Evolutionary conservation across 176 grass and related monocot species (phyloP), one percentile per base, ranked within the genome.

Genomic region (Calamus simplicifolius): DNA sequence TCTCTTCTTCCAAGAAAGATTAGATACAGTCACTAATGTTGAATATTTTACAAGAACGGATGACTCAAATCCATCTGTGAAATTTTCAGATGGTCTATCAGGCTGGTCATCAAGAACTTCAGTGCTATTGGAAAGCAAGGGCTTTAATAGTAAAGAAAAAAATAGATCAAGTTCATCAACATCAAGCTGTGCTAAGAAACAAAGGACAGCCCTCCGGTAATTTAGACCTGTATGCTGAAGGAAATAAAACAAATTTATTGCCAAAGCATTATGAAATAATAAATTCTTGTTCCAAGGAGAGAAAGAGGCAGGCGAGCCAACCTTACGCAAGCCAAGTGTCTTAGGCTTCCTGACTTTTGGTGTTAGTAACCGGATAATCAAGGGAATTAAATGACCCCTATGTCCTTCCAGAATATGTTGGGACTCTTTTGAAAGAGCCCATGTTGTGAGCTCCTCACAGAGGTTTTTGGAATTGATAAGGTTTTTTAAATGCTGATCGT

Each of bases 271-370:
- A 43, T 13, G 35, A 43, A 43, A 43, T 2, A 43, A 43, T 43
- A 43, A 43, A 12, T 12, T 43, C 35, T 12, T 13, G 3, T 43
- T 12, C 1, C 35, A 43, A 10, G 12, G 12, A 1, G 10, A 13
- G 6, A 10, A 43, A 10, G 35, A 10, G 35, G 12, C 35, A 43
- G 8, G 12, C 3, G 35, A 55, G 62, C 68, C 55, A 81, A 96
- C 92, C 92, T 96, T 96, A 43, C 87, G 82, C 66, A 81, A 96
- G 61, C 92, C 83, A 61, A 96, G 83, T 51, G 80, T 65, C 54
- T 96, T 96, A 55, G 90, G 64, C 49, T 90, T 96, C 69, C 72
- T 84, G 58, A 90, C 58, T 88, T 90, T 96, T 25, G 87, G 87
- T 58, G 92, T 69, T 61, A 96, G 75, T 21, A 96, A 54, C 48